phyloP scores from a whole-genome alignment of 2,329 filamentous ascomycete species.

The Mycosphaerella sp. region DNA sequence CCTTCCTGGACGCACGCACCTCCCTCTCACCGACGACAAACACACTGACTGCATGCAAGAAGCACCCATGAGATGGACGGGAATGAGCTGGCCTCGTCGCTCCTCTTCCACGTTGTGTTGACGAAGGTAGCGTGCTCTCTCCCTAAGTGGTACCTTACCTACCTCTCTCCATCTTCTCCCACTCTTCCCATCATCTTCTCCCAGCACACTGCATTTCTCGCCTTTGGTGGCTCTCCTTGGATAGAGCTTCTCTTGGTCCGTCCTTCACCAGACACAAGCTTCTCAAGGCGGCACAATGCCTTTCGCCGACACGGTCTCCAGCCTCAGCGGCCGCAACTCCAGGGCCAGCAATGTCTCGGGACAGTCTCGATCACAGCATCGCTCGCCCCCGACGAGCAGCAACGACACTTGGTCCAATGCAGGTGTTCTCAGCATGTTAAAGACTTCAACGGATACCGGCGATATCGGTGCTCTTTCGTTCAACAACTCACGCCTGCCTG shows the following conservation, averaged over 20 bases:
- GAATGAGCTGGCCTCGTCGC: conserved; percentile 5
- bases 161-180: neutral
- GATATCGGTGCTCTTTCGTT: conserved; percentile 39
- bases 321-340: conserved; percentile 43
- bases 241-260: conserved; percentile 28
- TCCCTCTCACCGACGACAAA: neutral
- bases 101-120: neutral
- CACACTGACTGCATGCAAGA: neutral
- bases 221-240: conserved; percentile 26
- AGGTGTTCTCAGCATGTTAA: conserved; percentile 46
- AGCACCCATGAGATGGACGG: conserved; percentile 4
- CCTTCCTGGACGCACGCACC: neutral
- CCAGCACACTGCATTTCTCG: conserved; percentile 20
- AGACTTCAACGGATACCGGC: conserved; percentile 45
- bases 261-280: conserved; percentile 23
- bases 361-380: conserved; percentile 25
- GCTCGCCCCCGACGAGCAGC: conserved; percentile 28
- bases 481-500: conserved; percentile 35
- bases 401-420: conserved; percentile 33
- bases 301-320: conserved; percentile 40
- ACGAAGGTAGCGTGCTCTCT: too few species aligned
- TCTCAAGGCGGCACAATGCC: conserved; percentile 38
- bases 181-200: conserved; percentile 11
- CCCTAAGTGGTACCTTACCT: too few species aligned
- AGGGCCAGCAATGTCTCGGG: conserved; percentile 42